Base-by-base conservation (phyloP, 2,329 filamentous ascomycete genomes). In the Trichocomaceae sp. region DNA sequence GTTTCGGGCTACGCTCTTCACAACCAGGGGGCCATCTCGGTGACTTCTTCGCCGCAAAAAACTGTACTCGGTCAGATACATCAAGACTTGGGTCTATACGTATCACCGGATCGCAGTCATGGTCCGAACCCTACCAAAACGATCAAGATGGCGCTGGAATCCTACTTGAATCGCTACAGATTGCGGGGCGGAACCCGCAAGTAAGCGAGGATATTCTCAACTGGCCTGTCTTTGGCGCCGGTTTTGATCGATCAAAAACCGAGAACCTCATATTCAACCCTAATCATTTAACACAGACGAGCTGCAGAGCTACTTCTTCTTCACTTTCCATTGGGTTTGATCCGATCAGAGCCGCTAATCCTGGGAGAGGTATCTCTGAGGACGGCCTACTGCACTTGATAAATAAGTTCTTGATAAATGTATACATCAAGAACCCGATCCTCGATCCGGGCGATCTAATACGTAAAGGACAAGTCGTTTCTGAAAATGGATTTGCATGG, bases 401-500 rank as follows among this genome's bases (percentile, higher is more conserved):
- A 13, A 31, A 50, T 9, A 35, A 12, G 7, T 50, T 50, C n/a
- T 20, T 50, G 9, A 37, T 37, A 12, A 50, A 50, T 26, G 47
- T 50, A n/a, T 20, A 50, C 26, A 50, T 39, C 15, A 50, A 50
- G 17, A 50, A 50, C 19, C 47, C 47, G n/a, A 26, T 50, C 12
- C 20, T 50, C 15, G 33, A 50, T n/a, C 19, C 33, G 4, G 20
- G 15, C 15, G 31, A 50, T 39, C 33, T 50, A 31, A 50, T 37
- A 39, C 20, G 20, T n/a, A 50, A 23, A 19, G 47, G 17, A 9
- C 31, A 33, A 23, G 22, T 7, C 22, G 37, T 50, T 15, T 37
- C 33, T 17, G 33, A 50, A 26, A 50, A 50, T 50, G 47, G 47
- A 41, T 50, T 50, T 23, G 33, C 31, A 22, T 50, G 47, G 47